Evolutionary conservation across 1,284 basidiomycete genomes (phyloP).

Genomic region (Sparassis latifolia): DNA sequence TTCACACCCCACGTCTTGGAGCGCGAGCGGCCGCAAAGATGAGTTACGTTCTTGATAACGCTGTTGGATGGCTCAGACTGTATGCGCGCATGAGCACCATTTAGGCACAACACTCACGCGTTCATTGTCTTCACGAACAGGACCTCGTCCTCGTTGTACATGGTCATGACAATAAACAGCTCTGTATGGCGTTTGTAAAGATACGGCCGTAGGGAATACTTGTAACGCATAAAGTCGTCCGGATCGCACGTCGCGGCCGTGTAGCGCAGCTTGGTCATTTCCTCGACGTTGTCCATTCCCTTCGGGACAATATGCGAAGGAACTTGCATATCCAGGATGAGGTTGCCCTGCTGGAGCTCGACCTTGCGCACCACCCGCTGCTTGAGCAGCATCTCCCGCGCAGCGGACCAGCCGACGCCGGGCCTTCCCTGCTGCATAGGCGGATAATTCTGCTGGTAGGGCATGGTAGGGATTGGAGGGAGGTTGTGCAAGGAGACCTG

Average conservation of each 20-base stretch:
- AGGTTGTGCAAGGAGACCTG: slow-evolving; percentile 34
- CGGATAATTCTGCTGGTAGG: slow-evolving; percentile 48
- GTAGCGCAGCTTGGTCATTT: slow-evolving; percentile 84
- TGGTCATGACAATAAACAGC: slow-evolving; percentile 92
- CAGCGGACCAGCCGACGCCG: slow-evolving; percentile 59
- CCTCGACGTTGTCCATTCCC: slow-evolving; percentile 56
- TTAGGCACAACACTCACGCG: slow-evolving; percentile 40
- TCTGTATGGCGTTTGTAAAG: slow-evolving; percentile 84
- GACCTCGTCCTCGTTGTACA: slow-evolving; percentile 94
- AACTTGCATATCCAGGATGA: slow-evolving; percentile 77
- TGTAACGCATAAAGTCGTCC: slow-evolving; percentile 74
- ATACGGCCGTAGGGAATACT: slow-evolving; percentile 82
- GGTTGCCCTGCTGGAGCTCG: slow-evolving; percentile 76
- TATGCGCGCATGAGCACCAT: neutral
- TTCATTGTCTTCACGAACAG: slow-evolving; percentile 86
- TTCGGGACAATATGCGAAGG: slow-evolving; percentile 73
- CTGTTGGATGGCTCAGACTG: slow-evolving; percentile 26
- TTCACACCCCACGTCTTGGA: slow-evolving; percentile 94
- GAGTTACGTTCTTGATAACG: slow-evolving; percentile 86
- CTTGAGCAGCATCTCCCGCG: slow-evolving; percentile 72
- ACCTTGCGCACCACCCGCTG: slow-evolving; percentile 76
- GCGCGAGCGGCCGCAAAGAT: slow-evolving; percentile 73
- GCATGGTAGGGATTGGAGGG: slow-evolving; percentile 41
- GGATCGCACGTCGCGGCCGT: slow-evolving; percentile 94
- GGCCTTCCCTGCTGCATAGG: slow-evolving; percentile 45